Conservation (phyloP, 306 rosid genomes). For the Senna tora region DNA sequence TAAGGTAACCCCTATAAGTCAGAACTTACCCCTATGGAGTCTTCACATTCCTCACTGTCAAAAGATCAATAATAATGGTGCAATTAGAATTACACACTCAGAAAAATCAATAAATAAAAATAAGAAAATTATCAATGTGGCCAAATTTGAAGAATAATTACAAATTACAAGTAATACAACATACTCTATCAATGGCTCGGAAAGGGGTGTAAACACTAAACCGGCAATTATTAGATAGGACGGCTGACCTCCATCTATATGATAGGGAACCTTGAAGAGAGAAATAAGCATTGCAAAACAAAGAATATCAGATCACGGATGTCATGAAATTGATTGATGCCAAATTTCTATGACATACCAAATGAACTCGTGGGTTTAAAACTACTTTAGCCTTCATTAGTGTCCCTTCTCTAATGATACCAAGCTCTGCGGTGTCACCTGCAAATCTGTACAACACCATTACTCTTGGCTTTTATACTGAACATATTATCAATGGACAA, state of each 20-base stretch:
- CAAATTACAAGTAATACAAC: conserved; percentile 30
- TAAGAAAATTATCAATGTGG: not conserved
- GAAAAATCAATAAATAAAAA: not conserved
- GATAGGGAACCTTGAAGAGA: conserved; percentile 78
- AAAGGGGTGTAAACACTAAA: conserved; percentile 97
- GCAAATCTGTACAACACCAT: conserved; percentile 73
- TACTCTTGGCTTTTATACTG: conserved; percentile 28
- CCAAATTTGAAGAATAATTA: conserved; percentile 23
- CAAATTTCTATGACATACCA: conserved; percentile 55
- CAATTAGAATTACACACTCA: conserved; percentile 2
- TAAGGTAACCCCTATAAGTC: conserved; percentile 11
- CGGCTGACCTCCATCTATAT: conserved; percentile 86
- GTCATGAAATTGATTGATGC: conserved; percentile 32
- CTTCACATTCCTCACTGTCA: conserved; percentile 92
- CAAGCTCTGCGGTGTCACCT: conserved; percentile 88
- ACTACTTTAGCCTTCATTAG: conserved; percentile 61
- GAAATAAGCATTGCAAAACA: conserved; percentile 26
- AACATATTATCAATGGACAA: too few relatives aligned
- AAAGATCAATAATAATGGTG: conserved; percentile 39
- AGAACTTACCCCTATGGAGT: conserved; percentile 80
- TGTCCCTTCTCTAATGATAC: conserved; percentile 82
- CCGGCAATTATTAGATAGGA: conserved; percentile 93
- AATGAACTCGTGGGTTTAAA: conserved; percentile 86
- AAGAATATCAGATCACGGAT: conserved; percentile 40
- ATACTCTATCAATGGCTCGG: conserved; percentile 95